These are phyloP conservation scores for Sporothrix inflata DNA, from an alignment of 2,329 filamentous ascomycete species.

Conservation along the genomic window DNA sequence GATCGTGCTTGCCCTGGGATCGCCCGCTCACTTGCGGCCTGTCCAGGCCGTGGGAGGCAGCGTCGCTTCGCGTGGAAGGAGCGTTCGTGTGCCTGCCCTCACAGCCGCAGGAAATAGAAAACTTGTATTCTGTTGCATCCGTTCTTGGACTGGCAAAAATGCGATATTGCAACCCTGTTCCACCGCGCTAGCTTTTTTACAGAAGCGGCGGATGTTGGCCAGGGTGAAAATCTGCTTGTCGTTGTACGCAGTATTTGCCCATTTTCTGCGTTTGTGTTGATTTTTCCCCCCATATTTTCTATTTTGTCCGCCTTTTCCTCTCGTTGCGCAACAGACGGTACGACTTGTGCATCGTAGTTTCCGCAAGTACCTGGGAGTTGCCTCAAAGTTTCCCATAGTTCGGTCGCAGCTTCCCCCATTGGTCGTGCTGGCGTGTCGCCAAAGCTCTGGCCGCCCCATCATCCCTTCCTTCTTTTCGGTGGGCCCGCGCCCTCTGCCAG, in stretches of 20 bases:
- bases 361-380: background rate
- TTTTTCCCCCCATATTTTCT: background rate
- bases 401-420: constrained; percentile 5
- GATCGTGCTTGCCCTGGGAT: constrained; percentile 21
- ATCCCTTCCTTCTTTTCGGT: constrained; percentile 14
- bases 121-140: constrained; percentile 13
- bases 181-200: background rate
- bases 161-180: constrained; percentile 20
- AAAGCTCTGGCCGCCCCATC: constrained; percentile 11
- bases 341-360: background rate
- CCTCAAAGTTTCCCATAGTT: background rate
- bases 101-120: background rate
- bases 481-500: constrained; percentile 13
- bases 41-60: background rate
- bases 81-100: background rate
- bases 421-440: background rate
- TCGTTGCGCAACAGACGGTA: background rate
- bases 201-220: background rate
- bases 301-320: background rate
- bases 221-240: background rate
- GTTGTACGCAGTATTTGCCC: background rate
- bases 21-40: background rate
- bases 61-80: constrained; percentile 8
- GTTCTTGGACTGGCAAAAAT: constrained; percentile 2
- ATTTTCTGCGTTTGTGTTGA: background rate